These are phyloP conservation scores for Calonectria hongkongensis DNA, from an alignment of 2,329 filamentous ascomycete species.

Conservation along the genomic window DNA sequence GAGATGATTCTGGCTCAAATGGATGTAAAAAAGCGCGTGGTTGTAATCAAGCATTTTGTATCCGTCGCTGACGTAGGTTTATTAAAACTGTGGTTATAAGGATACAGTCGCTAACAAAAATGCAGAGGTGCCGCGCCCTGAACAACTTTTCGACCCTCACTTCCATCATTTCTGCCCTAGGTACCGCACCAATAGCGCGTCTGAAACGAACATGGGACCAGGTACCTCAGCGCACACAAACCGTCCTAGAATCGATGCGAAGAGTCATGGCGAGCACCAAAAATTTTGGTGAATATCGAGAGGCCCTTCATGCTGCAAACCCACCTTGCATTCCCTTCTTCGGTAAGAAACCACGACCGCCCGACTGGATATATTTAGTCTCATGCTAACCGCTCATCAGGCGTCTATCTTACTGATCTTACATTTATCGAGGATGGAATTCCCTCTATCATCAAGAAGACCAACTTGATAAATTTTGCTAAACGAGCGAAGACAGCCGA, in stretches of 20 bases:
- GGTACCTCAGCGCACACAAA: constrained; percentile 88
- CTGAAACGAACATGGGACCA: constrained; percentile 96
- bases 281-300: constrained; percentile 98
- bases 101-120: constrained; percentile 41
- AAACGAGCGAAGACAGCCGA: constrained; percentile 98
- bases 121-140: constrained; percentile 90
- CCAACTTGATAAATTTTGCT: constrained; percentile 97
- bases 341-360: constrained; percentile 72
- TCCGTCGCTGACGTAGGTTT: constrained; percentile 91
- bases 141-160: constrained; percentile 99
- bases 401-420: constrained; percentile 96
- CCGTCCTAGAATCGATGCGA: constrained; percentile 91
- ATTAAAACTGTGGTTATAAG: not conserved
- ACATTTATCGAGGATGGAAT: constrained; percentile 99
- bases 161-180: constrained; percentile 96
- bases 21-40: constrained; percentile 95
- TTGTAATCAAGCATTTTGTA: constrained; percentile 99
- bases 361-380: not conserved
- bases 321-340: constrained; percentile 99
- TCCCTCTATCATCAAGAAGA: constrained; percentile 95
- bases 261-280: constrained; percentile 97
- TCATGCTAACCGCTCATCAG: constrained; percentile 63
- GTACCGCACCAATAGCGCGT: constrained; percentile 95
- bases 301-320: constrained; percentile 92
- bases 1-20: constrained; percentile 98